phyloP scores from a whole-genome alignment of 306 rosid genomes.

The Sindora glabra region DNA sequence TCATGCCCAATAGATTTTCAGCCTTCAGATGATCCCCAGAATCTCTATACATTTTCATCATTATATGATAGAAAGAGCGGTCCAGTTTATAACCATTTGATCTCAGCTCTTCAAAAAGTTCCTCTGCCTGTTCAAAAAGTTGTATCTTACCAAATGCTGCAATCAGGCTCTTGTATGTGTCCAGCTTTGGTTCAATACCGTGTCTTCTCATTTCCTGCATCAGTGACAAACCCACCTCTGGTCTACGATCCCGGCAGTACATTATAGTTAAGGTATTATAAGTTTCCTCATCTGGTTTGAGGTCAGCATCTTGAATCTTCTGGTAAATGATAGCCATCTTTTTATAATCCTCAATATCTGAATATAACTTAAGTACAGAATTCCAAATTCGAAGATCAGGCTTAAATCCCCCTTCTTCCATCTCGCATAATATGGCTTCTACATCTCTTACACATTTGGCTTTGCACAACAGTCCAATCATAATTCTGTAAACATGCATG shows the following conservation, averaged over 20 bases:
- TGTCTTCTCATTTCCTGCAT: constrained; percentile 76
- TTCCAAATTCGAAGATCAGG: constrained; percentile 80
- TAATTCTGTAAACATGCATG: constrained; percentile 74
- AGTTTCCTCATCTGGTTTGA: constrained; percentile 73
- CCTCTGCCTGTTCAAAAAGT: constrained; percentile 67
- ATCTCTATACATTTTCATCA: constrained; percentile 84
- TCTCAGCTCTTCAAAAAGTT: constrained; percentile 83
- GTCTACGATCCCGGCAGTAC: constrained; percentile 86
- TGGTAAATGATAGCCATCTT: constrained; percentile 50
- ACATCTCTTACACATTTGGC: constrained; percentile 69
- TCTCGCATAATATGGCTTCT: constrained; percentile 70
- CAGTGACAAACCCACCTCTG: constrained; percentile 78
- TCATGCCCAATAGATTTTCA: constrained; percentile 56
- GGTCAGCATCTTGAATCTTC: constrained; percentile 54
- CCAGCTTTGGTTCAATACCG: constrained; percentile 66
- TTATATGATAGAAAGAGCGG: constrained; percentile 82
- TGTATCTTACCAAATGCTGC: constrained; percentile 75
- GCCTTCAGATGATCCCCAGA: constrained; percentile 75
- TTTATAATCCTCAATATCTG: constrained; percentile 59
- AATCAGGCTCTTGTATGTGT: constrained; percentile 85
- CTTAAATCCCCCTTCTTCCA: constrained; percentile 80
- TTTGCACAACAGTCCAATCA: constrained; percentile 65
- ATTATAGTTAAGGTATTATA: constrained; percentile 64
- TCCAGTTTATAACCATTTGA: constrained; percentile 56
- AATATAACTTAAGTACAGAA: constrained; percentile 62